Evolutionary conservation across 352 stramenopile species (phyloP), one percentile per base, ranked within the genome.

Genomic region (Pythium sp.): DNA sequence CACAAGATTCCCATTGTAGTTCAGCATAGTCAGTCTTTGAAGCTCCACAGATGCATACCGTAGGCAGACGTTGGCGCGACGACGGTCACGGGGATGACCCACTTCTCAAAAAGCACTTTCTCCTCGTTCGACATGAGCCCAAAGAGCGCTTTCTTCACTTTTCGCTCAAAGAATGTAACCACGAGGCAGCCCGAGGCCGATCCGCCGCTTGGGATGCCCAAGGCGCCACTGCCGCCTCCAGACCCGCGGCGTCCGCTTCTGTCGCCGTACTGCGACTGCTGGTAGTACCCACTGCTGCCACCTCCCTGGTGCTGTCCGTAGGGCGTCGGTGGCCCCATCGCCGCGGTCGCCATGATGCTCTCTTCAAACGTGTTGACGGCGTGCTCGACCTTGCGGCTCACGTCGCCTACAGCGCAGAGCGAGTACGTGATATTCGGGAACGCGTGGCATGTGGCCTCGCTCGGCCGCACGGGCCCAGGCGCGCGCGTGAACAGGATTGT

Each of bases 31-130:
- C 2, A 32, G 28, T 5, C 28, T 32, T 3, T 32, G 5, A 32
- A 32, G 28, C 28, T 32, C 28, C 28, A 32, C 28, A 32, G 28
- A 32, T 5, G 5, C 28, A 38, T 51, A 83, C 77, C 78, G 68
- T 82, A 73, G 6, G 78, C 77, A 64, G 73, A 66, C 20, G 81
- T 68, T n/a, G 72, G 76, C 53, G 76, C 76, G 46, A 74, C 71
- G n/a, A 94, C 80, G 32, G 74, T 83, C 20, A 94, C 70, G 0
- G 87, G 87, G 55, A 94, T 51, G 38, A 92, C 70, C 87, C 87
- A 94, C 65, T 95, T 92, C 67, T 95, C 87, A 65, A 91, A 95
- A n/a, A 89, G 72, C 46, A 88, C 78, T 70, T 93, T 93, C 71
- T 93, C 87, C 72, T 95, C 87, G 47, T 91, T 95, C 9, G 84